Evolutionary conservation across 2,329 filamentous ascomycete genomes (phyloP).

Genomic region (Trichoderma koningiopsis): DNA sequence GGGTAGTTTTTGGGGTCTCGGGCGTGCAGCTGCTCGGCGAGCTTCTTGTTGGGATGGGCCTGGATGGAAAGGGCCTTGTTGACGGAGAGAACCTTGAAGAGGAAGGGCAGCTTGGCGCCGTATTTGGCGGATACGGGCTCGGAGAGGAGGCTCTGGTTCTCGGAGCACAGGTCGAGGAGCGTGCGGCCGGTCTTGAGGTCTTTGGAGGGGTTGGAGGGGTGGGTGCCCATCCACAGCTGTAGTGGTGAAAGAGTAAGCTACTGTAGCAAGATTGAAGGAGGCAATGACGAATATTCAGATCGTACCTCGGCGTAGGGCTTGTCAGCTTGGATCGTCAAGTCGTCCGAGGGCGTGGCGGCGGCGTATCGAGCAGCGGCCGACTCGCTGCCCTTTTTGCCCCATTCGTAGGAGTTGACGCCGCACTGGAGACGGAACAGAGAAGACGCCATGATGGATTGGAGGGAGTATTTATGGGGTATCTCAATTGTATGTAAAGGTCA

Average conservation of each 20-base stretch:
- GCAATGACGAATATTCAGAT: too few relatives aligned
- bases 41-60: slow-evolving; percentile 93
- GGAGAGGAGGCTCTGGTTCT: slow-evolving; percentile 83
- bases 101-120: slow-evolving; percentile 82
- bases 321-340: slow-evolving; percentile 77
- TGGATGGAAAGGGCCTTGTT: slow-evolving; percentile 96
- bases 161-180: slow-evolving; percentile 82
- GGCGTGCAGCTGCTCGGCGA: slow-evolving; percentile 81
- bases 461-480: background rate
- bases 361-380: slow-evolving; percentile 91
- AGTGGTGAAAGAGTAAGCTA: background rate
- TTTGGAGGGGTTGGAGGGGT: slow-evolving; percentile 92
- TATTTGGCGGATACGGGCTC: slow-evolving; percentile 72
- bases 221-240: slow-evolving; percentile 98
- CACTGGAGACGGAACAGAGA: slow-evolving; percentile 84
- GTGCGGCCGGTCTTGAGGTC: slow-evolving; percentile 82
- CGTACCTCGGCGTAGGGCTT: slow-evolving; percentile 91
- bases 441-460: slow-evolving; percentile 54
- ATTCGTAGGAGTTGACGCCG: slow-evolving; percentile 98
- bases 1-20: slow-evolving; percentile 93
- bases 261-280: background rate
- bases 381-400: slow-evolving; percentile 88
- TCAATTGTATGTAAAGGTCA: background rate
- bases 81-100: slow-evolving; percentile 97
- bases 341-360: slow-evolving; percentile 74